A percentile compares a stretch with the other conserved stretches of the same genome.
phyloP scores from a whole-genome alignment of 805 yeast genomes.

The Alloascoidea africana region DNA sequence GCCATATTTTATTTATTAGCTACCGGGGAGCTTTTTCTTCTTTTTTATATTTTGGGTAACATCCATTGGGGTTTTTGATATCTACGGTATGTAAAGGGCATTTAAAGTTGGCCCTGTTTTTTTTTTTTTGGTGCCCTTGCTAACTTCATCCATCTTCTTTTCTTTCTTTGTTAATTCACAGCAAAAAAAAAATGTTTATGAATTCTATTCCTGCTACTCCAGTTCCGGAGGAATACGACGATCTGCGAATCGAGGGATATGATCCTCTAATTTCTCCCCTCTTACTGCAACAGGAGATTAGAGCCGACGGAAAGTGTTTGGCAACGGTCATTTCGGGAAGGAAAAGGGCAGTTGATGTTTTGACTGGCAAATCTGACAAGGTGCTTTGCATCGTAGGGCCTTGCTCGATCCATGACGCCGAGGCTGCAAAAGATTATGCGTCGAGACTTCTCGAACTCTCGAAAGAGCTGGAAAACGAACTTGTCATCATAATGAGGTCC shows the following conservation, averaged over 20 bases:
- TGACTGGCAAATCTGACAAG: slow-evolving; percentile 69
- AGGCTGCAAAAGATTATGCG: slow-evolving; percentile 83
- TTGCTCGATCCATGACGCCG: slow-evolving; percentile 89
- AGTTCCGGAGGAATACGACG: slow-evolving; percentile 51
- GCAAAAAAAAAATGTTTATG: neutral
- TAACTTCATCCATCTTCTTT: neutral
- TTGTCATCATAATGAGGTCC: slow-evolving; percentile 89
- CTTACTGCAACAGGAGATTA: slow-evolving; percentile 65
- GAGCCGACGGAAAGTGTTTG: slow-evolving; percentile 24
- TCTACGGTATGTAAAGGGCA: too few species aligned
- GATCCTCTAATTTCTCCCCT: slow-evolving; percentile 94
- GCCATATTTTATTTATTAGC: neutral
- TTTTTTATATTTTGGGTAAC: neutral
- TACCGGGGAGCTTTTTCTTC: neutral
- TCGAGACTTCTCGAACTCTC: slow-evolving; percentile 46
- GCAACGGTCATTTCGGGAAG: slow-evolving; percentile 66
- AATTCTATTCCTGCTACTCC: slow-evolving; percentile 22
- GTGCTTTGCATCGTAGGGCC: slow-evolving; percentile 87
- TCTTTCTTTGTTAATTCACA: too few species aligned
- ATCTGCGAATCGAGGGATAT: slow-evolving; percentile 53
- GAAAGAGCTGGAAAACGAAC: slow-evolving; percentile 58
- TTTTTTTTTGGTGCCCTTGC: neutral
- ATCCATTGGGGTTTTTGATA: too few species aligned
- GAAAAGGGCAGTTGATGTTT: slow-evolving; percentile 58
- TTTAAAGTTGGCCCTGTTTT: neutral